phyloP scores from a whole-genome alignment of 176 grass and related monocot species.

The Oryza nivara region DNA sequence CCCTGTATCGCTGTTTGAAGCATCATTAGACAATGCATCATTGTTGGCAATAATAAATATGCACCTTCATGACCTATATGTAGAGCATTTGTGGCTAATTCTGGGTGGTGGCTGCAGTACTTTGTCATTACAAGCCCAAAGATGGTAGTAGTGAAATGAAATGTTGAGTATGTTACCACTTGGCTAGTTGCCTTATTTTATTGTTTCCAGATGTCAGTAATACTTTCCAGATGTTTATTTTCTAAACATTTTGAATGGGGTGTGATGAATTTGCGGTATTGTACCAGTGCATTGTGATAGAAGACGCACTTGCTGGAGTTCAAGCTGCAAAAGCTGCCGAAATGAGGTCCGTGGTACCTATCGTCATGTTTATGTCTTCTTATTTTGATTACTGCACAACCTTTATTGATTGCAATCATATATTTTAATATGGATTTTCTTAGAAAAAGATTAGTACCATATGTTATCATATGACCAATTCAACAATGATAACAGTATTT shows the following conservation, averaged over 20 bases:
- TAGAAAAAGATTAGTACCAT: constrained; percentile 16
- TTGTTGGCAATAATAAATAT: neutral
- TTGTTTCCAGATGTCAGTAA: constrained; percentile 8
- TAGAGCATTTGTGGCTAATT: neutral
- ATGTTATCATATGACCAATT: constrained; percentile 10
- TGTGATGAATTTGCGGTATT: constrained; percentile 26
- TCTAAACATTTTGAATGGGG: constrained; percentile 27
- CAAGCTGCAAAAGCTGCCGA: constrained; percentile 92
- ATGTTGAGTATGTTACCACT: constrained; percentile 36
- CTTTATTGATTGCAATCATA: constrained; percentile 21
- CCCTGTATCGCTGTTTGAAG: neutral
- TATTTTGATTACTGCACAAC: constrained; percentile 32
- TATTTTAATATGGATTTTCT: constrained; percentile 20
- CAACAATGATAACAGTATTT: neutral
- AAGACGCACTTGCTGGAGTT: constrained; percentile 98
- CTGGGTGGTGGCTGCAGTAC: neutral
- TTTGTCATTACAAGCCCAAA: neutral
- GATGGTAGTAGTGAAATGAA: neutral
- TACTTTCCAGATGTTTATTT: neutral
- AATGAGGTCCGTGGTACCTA: constrained; percentile 65
- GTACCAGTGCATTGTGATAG: constrained; percentile 88
- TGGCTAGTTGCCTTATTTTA: constrained; percentile 19
- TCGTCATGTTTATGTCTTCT: constrained; percentile 8
- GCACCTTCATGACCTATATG: neutral
- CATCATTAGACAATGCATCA: neutral